Evolutionary conservation across 805 yeast species (phyloP), one percentile per base, ranked within the genome.

Genomic region (Starmera caribaea): DNA sequence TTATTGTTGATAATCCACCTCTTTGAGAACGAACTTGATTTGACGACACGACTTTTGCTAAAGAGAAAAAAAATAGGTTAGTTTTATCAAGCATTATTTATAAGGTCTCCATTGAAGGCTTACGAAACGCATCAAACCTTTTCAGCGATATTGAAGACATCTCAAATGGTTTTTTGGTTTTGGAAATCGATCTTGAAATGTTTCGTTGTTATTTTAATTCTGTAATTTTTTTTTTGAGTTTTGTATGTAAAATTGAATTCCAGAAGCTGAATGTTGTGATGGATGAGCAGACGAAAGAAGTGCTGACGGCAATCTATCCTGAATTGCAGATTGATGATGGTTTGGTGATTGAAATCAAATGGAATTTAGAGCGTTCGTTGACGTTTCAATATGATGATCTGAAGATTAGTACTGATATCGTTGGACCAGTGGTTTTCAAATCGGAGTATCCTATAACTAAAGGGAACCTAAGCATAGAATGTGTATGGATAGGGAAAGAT

Each of bases 81-180:
- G 37, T 45, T 36, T 21, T 34, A 35, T 30, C 14, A 28, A 38
- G 30, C 36, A 34, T 15, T 32, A 28, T 5, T 21, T 26, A 34
- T 12, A n/a, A n/a, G n/a, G n/a, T n/a, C n/a, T n/a, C n/a, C n/a
- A n/a, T 21, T 21, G 8, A 15, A 16, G 3, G 69, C 77, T 49
- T 67, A 69, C 78, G 87, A 45, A 81, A 81, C 2, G 88, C 89
- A 60, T 81, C 89, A 57, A 81, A 80, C 1, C 78, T 62, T 44
- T 69, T 66, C 40, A 83, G 47, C 2, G 26, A 21, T 21, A 21
- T 21, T 9, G 26, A 21, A 9, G 26, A 21, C 14, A 58, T 57
- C 14, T 62, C 58, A 62, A 58, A 57, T n/a, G n/a, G 7, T 27
- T 32, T 16, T 13, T n/a, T 30, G 6, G 10, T 14, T 30, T 30